Evolutionary conservation across 805 yeast species (phyloP).

Genomic region (Nakazawaea molendinolei): DNA sequence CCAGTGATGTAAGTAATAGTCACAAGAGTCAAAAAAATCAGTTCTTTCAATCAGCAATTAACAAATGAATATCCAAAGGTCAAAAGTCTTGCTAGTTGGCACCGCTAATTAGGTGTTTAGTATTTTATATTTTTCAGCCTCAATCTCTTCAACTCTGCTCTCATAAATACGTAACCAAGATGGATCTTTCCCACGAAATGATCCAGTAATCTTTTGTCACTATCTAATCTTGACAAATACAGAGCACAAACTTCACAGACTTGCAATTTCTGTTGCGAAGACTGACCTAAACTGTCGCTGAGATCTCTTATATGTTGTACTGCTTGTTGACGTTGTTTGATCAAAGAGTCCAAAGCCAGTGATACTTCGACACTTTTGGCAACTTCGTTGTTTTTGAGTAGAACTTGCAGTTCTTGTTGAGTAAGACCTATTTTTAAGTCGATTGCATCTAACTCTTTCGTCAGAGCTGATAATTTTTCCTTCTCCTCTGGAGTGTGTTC

Average conservation of each 20-base stretch:
- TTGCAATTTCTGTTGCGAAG: conserved; percentile 85
- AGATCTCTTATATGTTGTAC: conserved; percentile 52
- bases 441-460: conserved; percentile 50
- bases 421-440: conserved; percentile 61
- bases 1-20: too few species aligned
- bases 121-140: conserved; percentile 16
- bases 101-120: too few species aligned
- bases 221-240: conserved; percentile 75
- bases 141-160: conserved; percentile 43
- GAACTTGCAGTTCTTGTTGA: conserved; percentile 55
- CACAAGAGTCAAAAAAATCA: too few species aligned
- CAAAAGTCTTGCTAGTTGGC: too few species aligned
- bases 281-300: conserved; percentile 71
- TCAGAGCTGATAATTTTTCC: conserved; percentile 19
- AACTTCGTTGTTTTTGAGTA: conserved; percentile 43
- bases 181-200: conserved; percentile 88
- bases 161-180: conserved; percentile 72
- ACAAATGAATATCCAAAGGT: too few species aligned
- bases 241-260: conserved; percentile 91
- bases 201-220: conserved; percentile 81
- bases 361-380: conserved; percentile 45
- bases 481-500: conserved; percentile 68
- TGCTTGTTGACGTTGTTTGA: conserved; percentile 40
- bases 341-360: conserved; percentile 36
- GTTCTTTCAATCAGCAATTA: too few species aligned